phyloP scores from a whole-genome alignment of 108 stramenopile genomes.

The Fistulifera solaris region DNA sequence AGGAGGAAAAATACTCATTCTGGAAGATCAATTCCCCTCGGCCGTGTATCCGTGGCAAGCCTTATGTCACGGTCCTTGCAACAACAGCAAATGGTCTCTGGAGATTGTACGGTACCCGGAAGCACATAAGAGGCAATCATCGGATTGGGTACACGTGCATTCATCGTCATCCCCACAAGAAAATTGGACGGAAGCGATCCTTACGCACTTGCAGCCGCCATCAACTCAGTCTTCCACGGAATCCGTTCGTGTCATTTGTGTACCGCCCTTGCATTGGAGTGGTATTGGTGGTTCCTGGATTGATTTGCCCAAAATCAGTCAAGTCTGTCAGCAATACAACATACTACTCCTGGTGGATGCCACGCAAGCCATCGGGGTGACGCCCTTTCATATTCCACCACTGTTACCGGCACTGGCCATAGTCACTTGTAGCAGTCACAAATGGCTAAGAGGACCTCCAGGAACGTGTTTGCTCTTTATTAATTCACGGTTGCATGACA shows the following conservation, averaged over 20 bases:
- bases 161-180: not conserved
- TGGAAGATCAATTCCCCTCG: slow-evolving; percentile 45
- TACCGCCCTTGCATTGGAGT: slow-evolving; percentile 48
- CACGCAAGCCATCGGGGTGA: slow-evolving; percentile 26
- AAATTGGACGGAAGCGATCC: slow-evolving; percentile 28
- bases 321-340: slow-evolving; percentile 15
- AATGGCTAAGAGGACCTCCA: slow-evolving; percentile 29
- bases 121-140: not conserved
- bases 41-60: slow-evolving; percentile 50
- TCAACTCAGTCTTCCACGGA: slow-evolving; percentile 6
- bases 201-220: slow-evolving; percentile 11
- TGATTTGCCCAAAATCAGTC: slow-evolving; percentile 26
- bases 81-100: slow-evolving; percentile 14
- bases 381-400: not conserved
- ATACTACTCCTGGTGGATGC: slow-evolving; percentile 36
- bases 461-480: slow-evolving; percentile 17
- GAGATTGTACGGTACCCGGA: slow-evolving; percentile 32
- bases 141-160: too few species aligned
- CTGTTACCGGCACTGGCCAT: slow-evolving; percentile 10
- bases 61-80: slow-evolving; percentile 17
- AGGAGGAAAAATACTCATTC: slow-evolving; percentile 23
- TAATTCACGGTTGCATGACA: slow-evolving; percentile 10
- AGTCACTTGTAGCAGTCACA: slow-evolving; percentile 37
- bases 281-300: slow-evolving; percentile 25
- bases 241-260: slow-evolving; percentile 21